Evolutionary conservation across 2,329 filamentous ascomycete genomes (phyloP).

Genomic region (Apiospora arundinis): DNA sequence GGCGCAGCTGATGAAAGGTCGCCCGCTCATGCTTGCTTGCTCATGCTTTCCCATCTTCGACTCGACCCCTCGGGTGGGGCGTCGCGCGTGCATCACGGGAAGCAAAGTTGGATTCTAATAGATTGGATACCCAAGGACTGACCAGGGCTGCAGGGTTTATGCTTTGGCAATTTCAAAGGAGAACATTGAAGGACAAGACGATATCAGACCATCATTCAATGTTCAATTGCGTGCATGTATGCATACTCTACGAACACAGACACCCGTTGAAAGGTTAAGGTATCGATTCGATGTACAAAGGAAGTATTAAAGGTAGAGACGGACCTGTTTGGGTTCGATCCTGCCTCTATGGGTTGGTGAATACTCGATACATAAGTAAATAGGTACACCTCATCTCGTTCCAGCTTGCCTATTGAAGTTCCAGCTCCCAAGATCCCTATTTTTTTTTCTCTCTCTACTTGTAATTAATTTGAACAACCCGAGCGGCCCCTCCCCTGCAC

Average conservation of each 20-base stretch:
- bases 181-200: background rate
- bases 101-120: constrained; percentile 11
- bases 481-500: constrained; percentile 4
- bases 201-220: constrained; percentile 4
- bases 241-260: background rate
- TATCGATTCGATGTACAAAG: background rate
- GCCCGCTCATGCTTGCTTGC: background rate
- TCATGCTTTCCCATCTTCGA: background rate
- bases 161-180: constrained; percentile 2
- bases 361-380: background rate
- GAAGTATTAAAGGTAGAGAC: background rate
- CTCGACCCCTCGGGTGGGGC: constrained; percentile 5
- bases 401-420: background rate
- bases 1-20: background rate
- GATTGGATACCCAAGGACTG: constrained; percentile 8
- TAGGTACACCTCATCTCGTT: background rate
- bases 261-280: background rate
- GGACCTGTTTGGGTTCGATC: background rate
- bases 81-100: constrained; percentile 11
- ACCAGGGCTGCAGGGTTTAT: constrained; percentile 12
- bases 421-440: background rate
- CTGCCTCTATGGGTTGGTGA: background rate
- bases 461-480: background rate
- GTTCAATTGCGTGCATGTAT: background rate
- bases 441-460: background rate